phyloP scores from a whole-genome alignment of 2,329 filamentous ascomycete species.

The Phialophora verrucosa region DNA sequence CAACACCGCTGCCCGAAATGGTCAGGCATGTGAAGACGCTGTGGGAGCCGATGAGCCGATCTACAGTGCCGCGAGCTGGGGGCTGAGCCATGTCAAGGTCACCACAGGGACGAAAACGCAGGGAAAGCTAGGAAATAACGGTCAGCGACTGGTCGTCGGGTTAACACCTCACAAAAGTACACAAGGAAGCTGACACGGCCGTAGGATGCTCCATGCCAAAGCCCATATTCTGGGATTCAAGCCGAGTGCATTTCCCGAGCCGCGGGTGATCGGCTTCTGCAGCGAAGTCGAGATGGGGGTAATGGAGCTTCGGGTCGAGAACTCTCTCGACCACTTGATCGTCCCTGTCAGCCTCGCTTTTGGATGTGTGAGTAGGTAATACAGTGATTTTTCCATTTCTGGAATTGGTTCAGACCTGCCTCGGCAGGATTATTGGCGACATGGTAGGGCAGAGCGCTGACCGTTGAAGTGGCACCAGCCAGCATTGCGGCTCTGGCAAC shows the following conservation, averaged over 20 bases:
- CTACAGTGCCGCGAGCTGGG: background rate
- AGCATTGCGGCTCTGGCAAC: conserved; percentile 6
- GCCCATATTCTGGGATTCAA: background rate
- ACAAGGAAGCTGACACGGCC: background rate
- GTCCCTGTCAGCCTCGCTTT: background rate
- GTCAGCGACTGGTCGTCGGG: conserved; percentile 5
- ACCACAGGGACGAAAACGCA: background rate
- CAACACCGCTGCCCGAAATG: background rate
- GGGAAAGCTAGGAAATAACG: background rate
- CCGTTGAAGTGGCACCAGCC: conserved; percentile 18
- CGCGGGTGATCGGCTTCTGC: conserved; percentile 3
- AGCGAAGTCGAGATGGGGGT: background rate
- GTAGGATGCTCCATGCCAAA: background rate
- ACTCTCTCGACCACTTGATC: conserved; percentile 3
- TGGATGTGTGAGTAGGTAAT: background rate
- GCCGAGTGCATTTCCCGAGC: conserved; percentile 15
- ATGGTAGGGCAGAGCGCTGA: conserved; percentile 8
- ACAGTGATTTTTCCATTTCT: conserved; percentile 1
- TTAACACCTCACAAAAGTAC: background rate
- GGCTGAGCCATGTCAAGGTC: background rate
- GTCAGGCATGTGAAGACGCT: background rate
- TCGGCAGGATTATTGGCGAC: conserved; percentile 1
- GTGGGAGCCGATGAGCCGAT: background rate
- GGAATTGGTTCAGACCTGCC: conserved; percentile 7
- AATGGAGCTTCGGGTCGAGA: conserved; percentile 9